A percentile compares a stretch with the other conserved stretches of the same genome.
These are phyloP conservation scores for Cytospora schulzeri DNA, from an alignment of 2,329 filamentous ascomycete species.

Conservation along the genomic window DNA sequence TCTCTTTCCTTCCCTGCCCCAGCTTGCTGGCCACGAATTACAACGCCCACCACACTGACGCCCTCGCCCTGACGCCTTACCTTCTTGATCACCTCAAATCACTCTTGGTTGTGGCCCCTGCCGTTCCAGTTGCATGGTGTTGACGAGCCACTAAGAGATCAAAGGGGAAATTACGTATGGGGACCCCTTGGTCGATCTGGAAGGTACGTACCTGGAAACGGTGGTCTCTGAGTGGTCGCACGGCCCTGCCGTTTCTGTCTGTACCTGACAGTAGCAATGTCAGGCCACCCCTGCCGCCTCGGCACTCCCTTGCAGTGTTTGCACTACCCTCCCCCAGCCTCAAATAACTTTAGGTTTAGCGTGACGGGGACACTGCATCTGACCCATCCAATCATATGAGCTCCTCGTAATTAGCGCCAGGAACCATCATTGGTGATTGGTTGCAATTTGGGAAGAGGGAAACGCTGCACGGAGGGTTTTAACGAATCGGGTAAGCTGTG, in stretches of 20 bases:
- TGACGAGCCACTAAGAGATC: conserved; percentile 20
- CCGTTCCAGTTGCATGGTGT: conserved; percentile 17
- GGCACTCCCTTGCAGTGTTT: neutral
- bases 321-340: neutral
- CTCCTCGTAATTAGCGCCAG: conserved; percentile 8
- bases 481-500: neutral
- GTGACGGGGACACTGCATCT: neutral
- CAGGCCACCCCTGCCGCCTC: conserved; percentile 9
- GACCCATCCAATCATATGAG: conserved; percentile 1
- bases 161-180: conserved; percentile 27
- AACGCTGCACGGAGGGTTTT: conserved; percentile 1
- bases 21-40: no score
- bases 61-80: neutral
- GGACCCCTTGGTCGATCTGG: conserved; percentile 19
- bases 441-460: conserved; percentile 3
- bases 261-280: conserved; percentile 12
- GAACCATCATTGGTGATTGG: conserved; percentile 6
- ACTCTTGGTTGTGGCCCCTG: conserved; percentile 7
- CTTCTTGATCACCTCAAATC: neutral
- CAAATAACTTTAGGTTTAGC: conserved; percentile 7
- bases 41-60: neutral
- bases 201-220: conserved; percentile 21
- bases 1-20: neutral
- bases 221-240: conserved; percentile 7
- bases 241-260: neutral